These are phyloP conservation scores for Pisolithus orientalis DNA, from an alignment of 768 basidiomycete species.

Conservation along the genomic window DNA sequence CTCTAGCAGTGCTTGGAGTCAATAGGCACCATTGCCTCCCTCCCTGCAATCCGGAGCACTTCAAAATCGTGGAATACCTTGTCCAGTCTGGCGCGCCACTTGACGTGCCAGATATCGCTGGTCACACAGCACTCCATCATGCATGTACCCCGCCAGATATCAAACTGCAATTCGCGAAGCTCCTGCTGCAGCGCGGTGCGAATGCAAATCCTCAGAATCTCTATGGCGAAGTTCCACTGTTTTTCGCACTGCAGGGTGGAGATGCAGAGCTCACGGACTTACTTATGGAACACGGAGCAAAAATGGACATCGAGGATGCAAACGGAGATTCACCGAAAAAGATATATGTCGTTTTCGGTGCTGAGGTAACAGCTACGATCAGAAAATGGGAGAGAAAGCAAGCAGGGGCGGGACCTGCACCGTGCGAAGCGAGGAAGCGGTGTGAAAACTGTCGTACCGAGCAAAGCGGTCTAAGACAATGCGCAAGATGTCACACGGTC, in stretches of 20 bases:
- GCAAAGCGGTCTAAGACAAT: slow-evolving; percentile 33
- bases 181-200: slow-evolving; percentile 41
- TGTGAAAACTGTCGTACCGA: slow-evolving; percentile 36
- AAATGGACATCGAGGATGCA: slow-evolving; percentile 33
- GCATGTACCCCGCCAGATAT: slow-evolving; percentile 25
- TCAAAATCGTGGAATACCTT: slow-evolving; percentile 35
- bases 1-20: slow-evolving; percentile 35
- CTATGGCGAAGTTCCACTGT: slow-evolving; percentile 41
- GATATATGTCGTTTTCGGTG: slow-evolving; percentile 32
- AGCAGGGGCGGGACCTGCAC: slow-evolving; percentile 33
- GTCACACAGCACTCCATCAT: slow-evolving; percentile 47
- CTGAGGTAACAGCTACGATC: slow-evolving; percentile 38
- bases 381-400: slow-evolving; percentile 43
- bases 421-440: slow-evolving; percentile 34
- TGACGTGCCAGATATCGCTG: slow-evolving; percentile 39
- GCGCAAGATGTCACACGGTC: slow-evolving; percentile 37
- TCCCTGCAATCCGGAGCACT: slow-evolving; percentile 18
- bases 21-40: slow-evolving; percentile 25
- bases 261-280: slow-evolving; percentile 32
- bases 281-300: slow-evolving; percentile 45
- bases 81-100: slow-evolving; percentile 35
- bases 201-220: slow-evolving; percentile 44
- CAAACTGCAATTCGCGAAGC: slow-evolving; percentile 28
- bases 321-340: slow-evolving; percentile 32
- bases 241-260: slow-evolving; percentile 29